Base-by-base conservation (phyloP, 371 early-diverging fungal genomes). In the Syncephalastrum monosporum region DNA sequence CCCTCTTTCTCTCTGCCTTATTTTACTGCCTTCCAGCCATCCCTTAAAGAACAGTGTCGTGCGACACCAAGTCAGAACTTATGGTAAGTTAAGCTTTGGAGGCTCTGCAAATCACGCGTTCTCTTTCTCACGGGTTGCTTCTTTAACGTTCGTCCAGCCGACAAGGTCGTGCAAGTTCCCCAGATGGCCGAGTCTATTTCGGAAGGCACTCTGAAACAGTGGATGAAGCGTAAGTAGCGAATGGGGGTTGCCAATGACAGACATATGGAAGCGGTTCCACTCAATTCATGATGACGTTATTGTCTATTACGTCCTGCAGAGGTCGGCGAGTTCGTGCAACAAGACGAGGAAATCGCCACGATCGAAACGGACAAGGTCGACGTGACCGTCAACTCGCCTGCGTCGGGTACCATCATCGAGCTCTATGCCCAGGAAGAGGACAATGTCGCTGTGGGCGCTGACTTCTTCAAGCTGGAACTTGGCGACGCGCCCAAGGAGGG, bases 321-420 rank as follows among this genome's bases (percentile, higher is more conserved):
- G 83, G 91, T 95, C 49, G 98, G 98, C 67, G 97, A 97, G 57
- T 95, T 83, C 71, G 93, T 98, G 55, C 80, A 84, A 57, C 86
- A 92, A 62, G 98, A 98, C 66, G 97, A 98, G 65, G 92, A 90
- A 69, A 86, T 97, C 25, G 97, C 96, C 42, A 92, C 95, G 27
- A 96, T 98, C 53, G 97, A 98, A 73, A 98, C 98, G 53, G 98
- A 98, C 84, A 98, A 98, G 84, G 87, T 97, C 50, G 97, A 96
- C 69, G 89, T 97, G 45, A 87, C 95, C 25, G 92, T 98, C 70
- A 98, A 97, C 83, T 87, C 96, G 25, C 96, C 96, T 56, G 92
- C 89, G 44, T 81, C 90, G 41, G 98, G 98, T 15, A 88, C 82
- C 27, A 85, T 98, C 55, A 64, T 91, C 23, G 95, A 92, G 75